These are phyloP conservation scores for Penicillium thymicola DNA, from an alignment of 2,329 filamentous ascomycete genomes.

Conservation along the genomic window DNA sequence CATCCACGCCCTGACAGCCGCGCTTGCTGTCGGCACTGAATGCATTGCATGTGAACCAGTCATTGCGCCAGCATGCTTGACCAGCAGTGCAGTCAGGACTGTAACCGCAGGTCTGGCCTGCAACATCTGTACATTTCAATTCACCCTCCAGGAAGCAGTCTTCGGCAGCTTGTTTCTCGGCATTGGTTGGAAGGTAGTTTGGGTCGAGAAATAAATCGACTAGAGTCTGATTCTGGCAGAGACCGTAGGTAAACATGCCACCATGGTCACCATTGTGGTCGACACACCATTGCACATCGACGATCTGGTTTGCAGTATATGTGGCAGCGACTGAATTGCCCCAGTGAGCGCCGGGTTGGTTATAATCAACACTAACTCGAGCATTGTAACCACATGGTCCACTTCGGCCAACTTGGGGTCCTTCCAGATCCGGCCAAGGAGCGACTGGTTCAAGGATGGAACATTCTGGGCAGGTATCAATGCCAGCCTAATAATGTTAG, in stretches of 20 bases:
- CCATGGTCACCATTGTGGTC: conserved; percentile 57
- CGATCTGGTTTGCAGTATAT: conserved; percentile 46
- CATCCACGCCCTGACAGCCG: conserved; percentile 47
- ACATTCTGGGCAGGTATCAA: conserved; percentile 54
- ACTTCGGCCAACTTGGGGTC: conserved; percentile 47
- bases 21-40: conserved; percentile 14
- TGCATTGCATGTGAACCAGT: conserved; percentile 53
- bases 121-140: conserved; percentile 50
- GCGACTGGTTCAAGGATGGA: conserved; percentile 54
- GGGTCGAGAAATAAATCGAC: conserved; percentile 52
- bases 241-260: conserved; percentile 56
- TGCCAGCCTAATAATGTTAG: conserved; percentile 37
- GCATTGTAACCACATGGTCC: conserved; percentile 56
- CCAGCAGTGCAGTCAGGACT: conserved; percentile 49
- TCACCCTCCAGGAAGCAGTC: conserved; percentile 51
- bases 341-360: conserved; percentile 46
- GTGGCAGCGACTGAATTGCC: conserved; percentile 44
- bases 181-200: conserved; percentile 48
- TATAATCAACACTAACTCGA: conserved; percentile 54
- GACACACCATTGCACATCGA: conserved; percentile 56
- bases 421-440: conserved; percentile 50
- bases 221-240: conserved; percentile 52
- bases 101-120: conserved; percentile 49
- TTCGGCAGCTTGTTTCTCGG: conserved; percentile 54
- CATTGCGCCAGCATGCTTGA: conserved; percentile 49